These are phyloP conservation scores for Neonectria faginata DNA, from an alignment of 2,329 filamentous ascomycete genomes.

Conservation along the genomic window DNA sequence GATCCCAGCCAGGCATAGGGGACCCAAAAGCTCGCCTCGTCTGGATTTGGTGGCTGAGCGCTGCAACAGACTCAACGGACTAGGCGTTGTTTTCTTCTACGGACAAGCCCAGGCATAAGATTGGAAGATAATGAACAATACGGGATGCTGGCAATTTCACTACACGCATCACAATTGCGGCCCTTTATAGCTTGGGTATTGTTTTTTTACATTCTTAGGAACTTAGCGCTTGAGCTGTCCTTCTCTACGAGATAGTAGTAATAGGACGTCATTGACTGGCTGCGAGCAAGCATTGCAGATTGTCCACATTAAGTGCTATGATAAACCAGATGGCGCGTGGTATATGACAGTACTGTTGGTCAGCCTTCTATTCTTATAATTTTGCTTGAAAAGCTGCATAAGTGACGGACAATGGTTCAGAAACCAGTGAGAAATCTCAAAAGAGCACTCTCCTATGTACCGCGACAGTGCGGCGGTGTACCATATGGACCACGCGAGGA, in stretches of 20 bases:
- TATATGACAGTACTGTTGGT: too few relatives aligned
- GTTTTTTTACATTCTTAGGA: background rate
- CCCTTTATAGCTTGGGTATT: background rate
- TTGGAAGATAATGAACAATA: background rate
- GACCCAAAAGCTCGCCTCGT: background rate
- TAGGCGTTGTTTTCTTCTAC: background rate
- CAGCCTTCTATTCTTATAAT: too few relatives aligned
- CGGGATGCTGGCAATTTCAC: background rate
- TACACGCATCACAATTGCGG: background rate
- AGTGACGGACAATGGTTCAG: too few relatives aligned
- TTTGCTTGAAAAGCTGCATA: too few relatives aligned
- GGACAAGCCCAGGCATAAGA: background rate
- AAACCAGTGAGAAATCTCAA: too few relatives aligned
- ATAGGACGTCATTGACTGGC: background rate
- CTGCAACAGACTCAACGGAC: background rate
- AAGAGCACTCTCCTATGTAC: too few relatives aligned
- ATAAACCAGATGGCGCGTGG: too few relatives aligned
- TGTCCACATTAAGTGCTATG: too few relatives aligned
- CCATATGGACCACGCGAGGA: too few relatives aligned
- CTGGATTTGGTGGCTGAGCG: background rate
- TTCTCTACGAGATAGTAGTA: background rate
- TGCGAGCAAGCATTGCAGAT: background rate
- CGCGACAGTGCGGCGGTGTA: too few relatives aligned
- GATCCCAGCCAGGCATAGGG: slow-evolving; percentile 18
- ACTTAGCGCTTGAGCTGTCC: background rate